Percentiles rank a stretch among this genome's conserved stretches.
Conservation (phyloP, 139 green algal genomes). For the Tetradesmus lagerheimii region DNA sequence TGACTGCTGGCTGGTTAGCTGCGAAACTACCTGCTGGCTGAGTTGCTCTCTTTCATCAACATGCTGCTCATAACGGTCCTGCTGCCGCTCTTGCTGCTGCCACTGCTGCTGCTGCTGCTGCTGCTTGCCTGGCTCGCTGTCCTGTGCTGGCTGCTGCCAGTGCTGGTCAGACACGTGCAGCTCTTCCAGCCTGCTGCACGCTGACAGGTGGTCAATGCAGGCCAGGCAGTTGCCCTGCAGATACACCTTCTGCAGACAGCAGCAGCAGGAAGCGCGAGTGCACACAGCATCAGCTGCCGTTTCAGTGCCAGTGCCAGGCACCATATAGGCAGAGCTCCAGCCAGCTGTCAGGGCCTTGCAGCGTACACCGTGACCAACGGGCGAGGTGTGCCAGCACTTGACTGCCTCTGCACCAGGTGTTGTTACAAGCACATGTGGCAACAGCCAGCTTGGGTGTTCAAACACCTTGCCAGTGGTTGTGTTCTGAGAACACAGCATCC, state of each 20-base stretch:
- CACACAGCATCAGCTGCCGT: neutral
- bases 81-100: neutral
- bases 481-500: no score
- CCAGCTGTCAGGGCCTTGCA: no score
- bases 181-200: constrained; percentile 57
- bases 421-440: neutral
- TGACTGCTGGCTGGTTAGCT: neutral
- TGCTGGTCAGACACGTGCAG: constrained; percentile 63
- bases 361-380: no score
- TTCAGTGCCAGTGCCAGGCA: no score
- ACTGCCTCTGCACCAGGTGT: neutral
- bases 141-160: constrained; percentile 21
- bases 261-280: constrained; percentile 17
- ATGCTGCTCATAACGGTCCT: neutral
- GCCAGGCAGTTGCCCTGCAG: constrained; percentile 59
- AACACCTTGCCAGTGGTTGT: no score
- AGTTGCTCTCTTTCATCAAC: neutral
- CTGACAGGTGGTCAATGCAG: constrained; percentile 35
- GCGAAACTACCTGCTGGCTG: neutral
- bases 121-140: neutral
- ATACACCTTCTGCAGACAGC: constrained; percentile 65
- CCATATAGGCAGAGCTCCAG: no score
- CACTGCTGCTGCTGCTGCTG: constrained; percentile 9
- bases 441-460: no score
- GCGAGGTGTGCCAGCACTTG: neutral